Evolutionary conservation across 805 yeast genomes (phyloP), one percentile per base, ranked within the genome.

Genomic region (Starmerella potacharoeniae): DNA sequence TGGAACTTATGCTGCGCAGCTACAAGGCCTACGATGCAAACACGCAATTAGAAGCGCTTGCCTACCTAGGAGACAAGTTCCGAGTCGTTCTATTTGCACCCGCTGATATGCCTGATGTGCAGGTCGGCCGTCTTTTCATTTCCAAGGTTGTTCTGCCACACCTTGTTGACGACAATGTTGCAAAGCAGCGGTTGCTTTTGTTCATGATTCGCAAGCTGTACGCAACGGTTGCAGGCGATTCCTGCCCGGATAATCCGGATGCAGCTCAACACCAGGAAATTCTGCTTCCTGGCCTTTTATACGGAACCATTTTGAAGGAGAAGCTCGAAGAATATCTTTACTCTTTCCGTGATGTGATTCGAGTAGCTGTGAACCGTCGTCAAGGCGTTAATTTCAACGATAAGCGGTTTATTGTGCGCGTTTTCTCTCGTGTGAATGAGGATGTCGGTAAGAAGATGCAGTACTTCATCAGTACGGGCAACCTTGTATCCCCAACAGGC

Each of bases 261-360:
- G 95, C 97, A 50, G 87, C 96, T 9, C 98, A 93, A 76, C 97
- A 93, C 76, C 98, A 93, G 73, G 98, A 93, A 73, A 86, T 93
- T 35, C 73, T 93, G 59, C 77, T 93, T 55, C 97, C 97, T 60
- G 98, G 98, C 14, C 87, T 93, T 78, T 75, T 93, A 54, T 93
- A 88, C 64, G 97, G 97, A 62, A 90, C 90, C 95, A 91, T 93
- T 62, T 71, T 93, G 65, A 93, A 93, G 70, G 98, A 93, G 72
- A 93, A 93, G 69, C 82, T 93, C 59, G 98, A 93, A 64, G 98
- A 93, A 70, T 90, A 88, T 68, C 74, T 93, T 62, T 83, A 79
- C 64, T 78, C 75, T 65, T 80, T 93, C 67, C 77, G 80, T 51
- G 70, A 79, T 35, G 96, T 87, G 67, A 76, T 93, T 51, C 83